Evolutionary conservation across 768 basidiomycete genomes (phyloP), one percentile per base, ranked within the genome.

Genomic region (Lentinula edodes): DNA sequence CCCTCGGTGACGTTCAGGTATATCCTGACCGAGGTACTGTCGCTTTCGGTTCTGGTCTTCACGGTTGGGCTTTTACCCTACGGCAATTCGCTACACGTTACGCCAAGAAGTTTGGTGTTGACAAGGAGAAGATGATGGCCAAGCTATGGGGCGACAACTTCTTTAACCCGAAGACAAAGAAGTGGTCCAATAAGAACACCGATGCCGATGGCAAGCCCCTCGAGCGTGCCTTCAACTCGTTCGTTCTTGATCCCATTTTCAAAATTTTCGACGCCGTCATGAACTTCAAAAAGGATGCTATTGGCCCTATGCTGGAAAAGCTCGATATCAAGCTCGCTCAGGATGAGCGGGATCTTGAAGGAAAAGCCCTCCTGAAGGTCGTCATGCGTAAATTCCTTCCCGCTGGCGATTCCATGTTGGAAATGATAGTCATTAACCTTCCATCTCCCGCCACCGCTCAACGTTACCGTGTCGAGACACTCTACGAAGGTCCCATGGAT

Each of bases 391-490:
- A 97, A 79, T 99, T 98, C 91, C 83, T 98, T 67, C 97, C 97
- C 72, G 97, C 97, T 65, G 97, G 97, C 71, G 97, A 99, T 78
- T 90, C 95, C 51, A 88, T 99, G 68, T 75, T 99, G 79, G 97
- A 98, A 85, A 99, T 99, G 97, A 98, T 98, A 77, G 95, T 98
- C 83, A 93, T 99, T 78, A 93, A 98, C 81, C 88, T 99, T 66
- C 96, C 97, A 50, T 99, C 97, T 23, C 96, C 95, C 61, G 88
- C 87, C 61, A 98, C 96, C 64, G 97, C 97, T 64, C 97, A 99
- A 78, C 86, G 90, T 59, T 98, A 98, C 79, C 95, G 97, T 84
- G 95, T 97, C 61, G 95, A 98, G 83, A 98, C 97, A 67, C 89
- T 99, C 64, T 98, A 99, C 77, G 97, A 99, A 74, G 97, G 97